Conservation (phyloP, 768 basidiomycete species). For the Mrakia blollopis region DNA sequence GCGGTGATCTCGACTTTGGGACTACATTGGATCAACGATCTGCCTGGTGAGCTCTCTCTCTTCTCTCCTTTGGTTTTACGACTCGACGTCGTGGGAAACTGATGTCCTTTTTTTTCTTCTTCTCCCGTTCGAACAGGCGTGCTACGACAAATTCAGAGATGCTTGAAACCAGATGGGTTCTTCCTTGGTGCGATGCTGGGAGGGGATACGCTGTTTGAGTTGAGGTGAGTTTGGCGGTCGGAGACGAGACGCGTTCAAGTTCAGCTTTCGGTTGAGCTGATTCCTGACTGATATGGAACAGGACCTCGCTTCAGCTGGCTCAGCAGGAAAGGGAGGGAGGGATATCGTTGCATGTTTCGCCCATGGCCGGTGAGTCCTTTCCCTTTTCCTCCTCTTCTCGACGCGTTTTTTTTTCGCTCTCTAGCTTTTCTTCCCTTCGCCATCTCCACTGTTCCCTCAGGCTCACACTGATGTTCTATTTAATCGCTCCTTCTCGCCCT, state of each 20-base stretch:
- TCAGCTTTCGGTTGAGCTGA: too few relatives aligned
- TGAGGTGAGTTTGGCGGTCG: constrained; percentile 53
- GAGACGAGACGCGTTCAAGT: not conserved
- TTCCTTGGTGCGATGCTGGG: constrained; percentile 94
- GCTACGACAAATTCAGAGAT: constrained; percentile 78
- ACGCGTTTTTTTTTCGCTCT: not conserved
- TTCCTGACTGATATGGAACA: constrained; percentile 39
- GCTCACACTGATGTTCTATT: not conserved
- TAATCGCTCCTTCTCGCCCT: not conserved
- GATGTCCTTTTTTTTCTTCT: too few relatives aligned
- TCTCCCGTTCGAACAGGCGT: too few relatives aligned
- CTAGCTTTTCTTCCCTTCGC: not conserved
- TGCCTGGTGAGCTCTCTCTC: constrained; percentile 62
- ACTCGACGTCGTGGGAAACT: too few relatives aligned
- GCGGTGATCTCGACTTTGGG: constrained; percentile 85
- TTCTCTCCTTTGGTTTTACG: too few relatives aligned
- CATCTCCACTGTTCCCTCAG: not conserved
- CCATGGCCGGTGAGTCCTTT: constrained; percentile 76
- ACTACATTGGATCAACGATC: constrained; percentile 96
- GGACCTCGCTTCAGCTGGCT: constrained; percentile 88
- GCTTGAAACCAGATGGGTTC: constrained; percentile 81
- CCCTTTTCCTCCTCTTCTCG: not conserved
- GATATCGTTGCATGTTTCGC: constrained; percentile 91
- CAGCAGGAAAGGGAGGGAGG: constrained; percentile 92
- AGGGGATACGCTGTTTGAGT: constrained; percentile 91